These are phyloP conservation scores for Sporothrix pseudoabietina DNA, from an alignment of 2,329 filamentous ascomycete genomes.

Conservation along the genomic window DNA sequence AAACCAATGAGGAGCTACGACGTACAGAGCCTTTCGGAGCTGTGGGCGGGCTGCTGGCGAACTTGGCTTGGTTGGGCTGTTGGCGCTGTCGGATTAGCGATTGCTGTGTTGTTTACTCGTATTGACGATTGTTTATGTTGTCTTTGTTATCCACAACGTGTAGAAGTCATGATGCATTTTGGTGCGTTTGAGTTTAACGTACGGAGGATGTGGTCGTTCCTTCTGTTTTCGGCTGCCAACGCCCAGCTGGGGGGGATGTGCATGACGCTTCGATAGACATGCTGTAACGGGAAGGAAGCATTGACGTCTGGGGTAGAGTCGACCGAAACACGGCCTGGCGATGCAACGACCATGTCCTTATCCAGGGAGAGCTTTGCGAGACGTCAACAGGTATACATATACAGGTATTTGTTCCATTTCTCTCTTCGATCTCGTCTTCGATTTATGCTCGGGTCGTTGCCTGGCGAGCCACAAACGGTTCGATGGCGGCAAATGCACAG, in stretches of 20 bases:
- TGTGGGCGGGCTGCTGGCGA: conserved; percentile 6
- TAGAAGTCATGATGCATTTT: neutral
- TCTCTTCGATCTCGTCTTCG: neutral
- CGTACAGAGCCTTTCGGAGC: conserved; percentile 16
- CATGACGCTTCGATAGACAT: neutral
- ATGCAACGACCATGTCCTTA: conserved; percentile 6
- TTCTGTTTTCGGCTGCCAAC: neutral
- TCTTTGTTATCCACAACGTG: neutral
- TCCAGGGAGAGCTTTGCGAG: neutral
- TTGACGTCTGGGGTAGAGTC: conserved; percentile 14
- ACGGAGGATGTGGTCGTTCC: conserved; percentile 5
- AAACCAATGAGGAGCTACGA: conserved; percentile 14
- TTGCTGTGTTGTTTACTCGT: neutral
- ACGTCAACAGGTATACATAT: neutral
- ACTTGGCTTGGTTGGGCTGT: neutral
- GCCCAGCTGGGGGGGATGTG: neutral
- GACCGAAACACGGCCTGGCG: conserved; percentile 12
- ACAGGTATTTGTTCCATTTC: neutral
- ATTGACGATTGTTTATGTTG: neutral
- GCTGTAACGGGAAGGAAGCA: conserved; percentile 19
- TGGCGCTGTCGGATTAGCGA: conserved; percentile 4
- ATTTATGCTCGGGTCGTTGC: neutral
- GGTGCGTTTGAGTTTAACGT: conserved; percentile 8
- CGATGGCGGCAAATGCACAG: neutral
- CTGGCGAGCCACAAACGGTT: conserved; percentile 13